phyloP scores from a whole-genome alignment of 2,329 filamentous ascomycete genomes.

The Fusarium sp. region DNA sequence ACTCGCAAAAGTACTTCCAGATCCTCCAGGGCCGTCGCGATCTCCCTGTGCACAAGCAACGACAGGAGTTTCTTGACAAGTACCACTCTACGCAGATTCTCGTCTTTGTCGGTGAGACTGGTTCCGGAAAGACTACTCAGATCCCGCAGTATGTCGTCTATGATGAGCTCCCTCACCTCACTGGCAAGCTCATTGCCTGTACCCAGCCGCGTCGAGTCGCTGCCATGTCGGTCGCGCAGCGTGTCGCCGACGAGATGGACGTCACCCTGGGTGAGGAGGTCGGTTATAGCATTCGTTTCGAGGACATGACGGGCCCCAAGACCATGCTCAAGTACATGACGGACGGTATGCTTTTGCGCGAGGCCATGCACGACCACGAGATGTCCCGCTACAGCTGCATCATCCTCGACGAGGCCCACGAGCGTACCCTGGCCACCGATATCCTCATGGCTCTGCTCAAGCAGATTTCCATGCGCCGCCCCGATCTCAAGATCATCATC shows the following conservation, averaged over 20 bases:
- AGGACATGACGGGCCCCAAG: constrained; percentile 89
- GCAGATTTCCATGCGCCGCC: constrained; percentile 82
- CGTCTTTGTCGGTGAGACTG: constrained; percentile 98
- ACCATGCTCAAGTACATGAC: constrained; percentile 99
- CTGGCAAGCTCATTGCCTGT: constrained; percentile 92
- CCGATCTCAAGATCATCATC: constrained; percentile 97
- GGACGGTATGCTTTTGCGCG: constrained; percentile 96
- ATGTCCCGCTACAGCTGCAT: constrained; percentile 95
- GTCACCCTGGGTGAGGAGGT: constrained; percentile 93
- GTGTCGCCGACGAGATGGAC: constrained; percentile 97
- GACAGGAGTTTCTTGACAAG: constrained; percentile 91
- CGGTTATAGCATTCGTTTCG: constrained; percentile 98
- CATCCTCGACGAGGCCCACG: constrained; percentile 98
- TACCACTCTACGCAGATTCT: constrained; percentile 96
- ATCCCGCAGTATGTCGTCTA: constrained; percentile 98
- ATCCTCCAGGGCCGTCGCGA: constrained; percentile 88
- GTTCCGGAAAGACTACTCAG: constrained; percentile 99
- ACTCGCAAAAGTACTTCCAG: constrained; percentile 88
- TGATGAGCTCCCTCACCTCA: constrained; percentile 91
- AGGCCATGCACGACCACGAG: constrained; percentile 96
- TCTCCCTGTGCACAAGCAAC: constrained; percentile 91
- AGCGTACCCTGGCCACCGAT: constrained; percentile 96
- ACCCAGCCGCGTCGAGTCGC: constrained; percentile 98
- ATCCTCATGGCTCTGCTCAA: constrained; percentile 97
- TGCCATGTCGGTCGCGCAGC: constrained; percentile 97